phyloP scores from a whole-genome alignment of 345 rosid species.

The Boechera retrofracta region DNA sequence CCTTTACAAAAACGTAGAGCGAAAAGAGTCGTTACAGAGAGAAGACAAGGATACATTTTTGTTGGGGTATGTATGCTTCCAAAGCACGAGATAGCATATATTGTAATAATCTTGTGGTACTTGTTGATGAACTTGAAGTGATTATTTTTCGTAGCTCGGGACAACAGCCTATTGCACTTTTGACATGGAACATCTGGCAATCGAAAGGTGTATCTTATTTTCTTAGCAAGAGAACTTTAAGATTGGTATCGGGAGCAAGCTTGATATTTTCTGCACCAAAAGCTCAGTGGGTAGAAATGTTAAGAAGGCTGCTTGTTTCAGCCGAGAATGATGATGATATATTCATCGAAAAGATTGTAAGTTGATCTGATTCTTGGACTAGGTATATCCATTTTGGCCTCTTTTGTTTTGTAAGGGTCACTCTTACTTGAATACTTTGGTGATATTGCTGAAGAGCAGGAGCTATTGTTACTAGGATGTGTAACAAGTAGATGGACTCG shows the following conservation, averaged over 20 bases:
- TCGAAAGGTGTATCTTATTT: slow-evolving; percentile 63
- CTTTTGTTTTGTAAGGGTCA: slow-evolving; percentile 4
- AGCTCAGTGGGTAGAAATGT: slow-evolving; percentile 62
- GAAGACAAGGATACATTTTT: slow-evolving; percentile 37
- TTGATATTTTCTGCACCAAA: slow-evolving; percentile 74
- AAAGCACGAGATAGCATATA: neutral
- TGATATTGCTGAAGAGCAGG: slow-evolving; percentile 54
- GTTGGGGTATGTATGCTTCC: slow-evolving; percentile 38
- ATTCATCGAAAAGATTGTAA: slow-evolving; percentile 58
- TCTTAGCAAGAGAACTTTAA: slow-evolving; percentile 66
- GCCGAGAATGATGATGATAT: slow-evolving; percentile 44
- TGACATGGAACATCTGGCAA: slow-evolving; percentile 69
- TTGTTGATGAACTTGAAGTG: slow-evolving; percentile 14
- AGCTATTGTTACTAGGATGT: slow-evolving; percentile 78
- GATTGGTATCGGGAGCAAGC: slow-evolving; percentile 75
- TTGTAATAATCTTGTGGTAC: neutral
- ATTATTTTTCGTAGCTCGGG: slow-evolving; percentile 11
- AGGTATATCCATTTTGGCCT: neutral
- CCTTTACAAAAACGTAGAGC: slow-evolving; percentile 49
- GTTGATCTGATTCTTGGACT: slow-evolving; percentile 39
- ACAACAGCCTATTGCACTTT: slow-evolving; percentile 49
- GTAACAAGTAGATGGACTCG: slow-evolving; percentile 60
- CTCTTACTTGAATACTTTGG: slow-evolving; percentile 13
- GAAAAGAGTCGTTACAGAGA: slow-evolving; percentile 31
- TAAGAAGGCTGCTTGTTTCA: slow-evolving; percentile 53